Conservation (phyloP, 2,329 filamentous ascomycete genomes). For the Fusarium setosum region DNA sequence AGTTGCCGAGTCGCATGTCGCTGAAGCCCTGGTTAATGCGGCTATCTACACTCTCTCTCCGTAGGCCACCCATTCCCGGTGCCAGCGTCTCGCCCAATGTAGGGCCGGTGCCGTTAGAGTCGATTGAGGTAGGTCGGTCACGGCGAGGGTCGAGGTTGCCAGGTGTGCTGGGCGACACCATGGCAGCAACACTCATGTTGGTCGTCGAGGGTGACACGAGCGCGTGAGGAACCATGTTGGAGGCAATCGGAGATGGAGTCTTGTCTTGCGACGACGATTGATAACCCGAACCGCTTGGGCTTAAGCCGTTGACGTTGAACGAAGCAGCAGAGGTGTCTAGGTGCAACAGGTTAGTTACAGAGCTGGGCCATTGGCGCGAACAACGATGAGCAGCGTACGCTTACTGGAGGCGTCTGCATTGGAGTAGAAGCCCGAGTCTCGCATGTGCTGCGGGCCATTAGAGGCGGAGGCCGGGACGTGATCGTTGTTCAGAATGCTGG, state of each 20-base stretch:
- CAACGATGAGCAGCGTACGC: slow-evolving; percentile 47
- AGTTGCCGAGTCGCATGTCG: slow-evolving; percentile 74
- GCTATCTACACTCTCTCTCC: slow-evolving; percentile 84
- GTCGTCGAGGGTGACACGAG: slow-evolving; percentile 66
- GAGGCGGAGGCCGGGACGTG: slow-evolving; percentile 39
- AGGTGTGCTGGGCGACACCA: slow-evolving; percentile 70
- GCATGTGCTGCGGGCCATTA: slow-evolving; percentile 47
- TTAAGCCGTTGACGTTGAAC: slow-evolving; percentile 52
- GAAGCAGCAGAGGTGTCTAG: slow-evolving; percentile 54
- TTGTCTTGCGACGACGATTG: slow-evolving; percentile 67
- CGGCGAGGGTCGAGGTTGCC: slow-evolving; percentile 55
- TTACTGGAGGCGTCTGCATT: slow-evolving; percentile 57
- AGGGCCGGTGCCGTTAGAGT: slow-evolving; percentile 46
- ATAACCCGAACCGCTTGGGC: slow-evolving; percentile 59
- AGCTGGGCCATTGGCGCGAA: slow-evolving; percentile 17
- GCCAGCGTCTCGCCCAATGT: slow-evolving; percentile 51
- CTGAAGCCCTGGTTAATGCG: slow-evolving; percentile 79
- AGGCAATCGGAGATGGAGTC: slow-evolving; percentile 69
- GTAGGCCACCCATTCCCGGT: slow-evolving; percentile 58
- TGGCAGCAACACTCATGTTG: slow-evolving; percentile 74
- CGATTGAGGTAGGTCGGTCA: slow-evolving; percentile 53
- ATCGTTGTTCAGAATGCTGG: slow-evolving; percentile 54
- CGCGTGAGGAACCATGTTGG: slow-evolving; percentile 62
- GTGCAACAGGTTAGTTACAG: slow-evolving; percentile 28
- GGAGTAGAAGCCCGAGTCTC: slow-evolving; percentile 58